Percentiles rank a stretch among this genome's conserved stretches.
phyloP scores from a whole-genome alignment of 2,329 filamentous ascomycete species.

The Ceratocystis alfenasii region DNA sequence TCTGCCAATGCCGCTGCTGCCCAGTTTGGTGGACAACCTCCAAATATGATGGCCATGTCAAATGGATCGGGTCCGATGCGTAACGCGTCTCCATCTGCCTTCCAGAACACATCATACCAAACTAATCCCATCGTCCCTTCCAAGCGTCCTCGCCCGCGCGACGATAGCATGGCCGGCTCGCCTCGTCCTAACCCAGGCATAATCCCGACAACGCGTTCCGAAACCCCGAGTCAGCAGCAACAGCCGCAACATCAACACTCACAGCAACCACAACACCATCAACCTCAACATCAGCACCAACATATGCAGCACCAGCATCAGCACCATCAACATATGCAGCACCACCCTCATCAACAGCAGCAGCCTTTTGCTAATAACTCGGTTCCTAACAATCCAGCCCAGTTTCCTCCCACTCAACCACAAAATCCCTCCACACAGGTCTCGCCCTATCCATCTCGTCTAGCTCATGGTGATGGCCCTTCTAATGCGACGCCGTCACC shows the following conservation, averaged over 20 bases:
- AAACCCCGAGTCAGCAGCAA: conserved; percentile 68
- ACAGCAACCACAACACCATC: background rate
- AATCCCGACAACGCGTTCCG: conserved; percentile 72
- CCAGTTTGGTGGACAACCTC: conserved; percentile 43
- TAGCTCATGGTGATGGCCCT: conserved; percentile 68
- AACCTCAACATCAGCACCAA: conserved; percentile 45
- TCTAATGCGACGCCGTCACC: conserved; percentile 83
- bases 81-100: conserved; percentile 62
- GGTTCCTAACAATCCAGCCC: background rate
- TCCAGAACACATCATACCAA: conserved; percentile 66
- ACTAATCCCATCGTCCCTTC: conserved; percentile 80
- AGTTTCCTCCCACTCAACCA: conserved; percentile 11
- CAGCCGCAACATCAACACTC: conserved; percentile 27
- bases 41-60: conserved; percentile 24
- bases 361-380: conserved; percentile 1
- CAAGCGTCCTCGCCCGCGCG: conserved; percentile 68
- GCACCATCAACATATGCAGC: conserved; percentile 4
- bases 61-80: conserved; percentile 52
- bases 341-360: conserved; percentile 1
- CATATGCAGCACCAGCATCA: background rate
- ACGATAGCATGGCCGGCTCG: conserved; percentile 75
- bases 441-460: conserved; percentile 63
- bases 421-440: conserved; percentile 31
- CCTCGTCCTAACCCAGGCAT: conserved; percentile 64
- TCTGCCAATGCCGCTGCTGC: conserved; percentile 27